These are phyloP conservation scores for Annulohypoxylon moriforme DNA, from an alignment of 495 filamentous ascomycete species.

Conservation along the genomic window DNA sequence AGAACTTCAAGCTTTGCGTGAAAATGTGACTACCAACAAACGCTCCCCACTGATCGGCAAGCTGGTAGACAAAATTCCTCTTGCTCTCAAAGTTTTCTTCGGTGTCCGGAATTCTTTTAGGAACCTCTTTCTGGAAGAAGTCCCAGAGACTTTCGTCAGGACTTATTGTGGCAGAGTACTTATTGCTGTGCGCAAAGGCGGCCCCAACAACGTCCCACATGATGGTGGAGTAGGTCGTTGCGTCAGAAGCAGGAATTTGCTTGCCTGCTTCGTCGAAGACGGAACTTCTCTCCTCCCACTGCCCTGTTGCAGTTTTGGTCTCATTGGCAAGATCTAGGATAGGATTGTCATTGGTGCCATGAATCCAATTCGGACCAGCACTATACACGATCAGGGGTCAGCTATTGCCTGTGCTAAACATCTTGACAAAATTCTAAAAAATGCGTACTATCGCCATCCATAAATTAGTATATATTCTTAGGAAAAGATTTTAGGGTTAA, in stretches of 20 bases:
- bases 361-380: conserved; percentile 95
- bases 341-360: conserved; percentile 87
- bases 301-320: conserved; percentile 70
- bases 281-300: conserved; percentile 66
- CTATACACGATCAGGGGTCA: neutral
- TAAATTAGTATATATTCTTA: neutral
- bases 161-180: conserved; percentile 71
- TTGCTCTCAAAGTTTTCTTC: conserved; percentile 55
- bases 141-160: conserved; percentile 76
- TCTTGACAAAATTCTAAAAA: neutral
- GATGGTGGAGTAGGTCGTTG: conserved; percentile 65
- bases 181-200: conserved; percentile 83
- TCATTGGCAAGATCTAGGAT: conserved; percentile 80
- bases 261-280: conserved; percentile 74
- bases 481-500: neutral
- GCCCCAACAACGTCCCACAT: conserved; percentile 84
- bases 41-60: conserved; percentile 83
- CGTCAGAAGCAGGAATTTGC: conserved; percentile 62
- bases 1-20: conserved; percentile 88
- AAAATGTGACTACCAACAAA: conserved; percentile 83
- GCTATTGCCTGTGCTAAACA: neutral
- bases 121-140: conserved; percentile 75
- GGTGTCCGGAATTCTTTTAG: conserved; percentile 62
- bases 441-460: neutral
- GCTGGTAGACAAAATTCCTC: conserved; percentile 68